Evolutionary conservation across 2,329 filamentous ascomycete species (phyloP), one percentile per base, ranked within the genome.

Genomic region (Colletotrichum gigasporum): DNA sequence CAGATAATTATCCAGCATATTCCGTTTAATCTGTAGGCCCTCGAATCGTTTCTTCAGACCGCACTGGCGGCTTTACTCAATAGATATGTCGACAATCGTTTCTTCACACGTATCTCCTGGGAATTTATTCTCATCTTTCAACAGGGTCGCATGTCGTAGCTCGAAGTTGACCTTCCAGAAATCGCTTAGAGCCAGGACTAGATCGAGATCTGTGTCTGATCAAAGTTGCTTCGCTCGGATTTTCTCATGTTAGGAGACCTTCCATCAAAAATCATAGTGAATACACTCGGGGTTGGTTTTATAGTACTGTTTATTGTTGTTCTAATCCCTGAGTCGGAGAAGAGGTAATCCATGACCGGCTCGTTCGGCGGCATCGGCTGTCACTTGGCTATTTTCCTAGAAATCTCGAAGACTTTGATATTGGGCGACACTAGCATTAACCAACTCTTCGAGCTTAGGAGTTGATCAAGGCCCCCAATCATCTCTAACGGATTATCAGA

Each of bases 111-210:
- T 58, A 63, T 68, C 56, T 63, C 59, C 64, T 57, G 42, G 66
- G n/a, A 66, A 69, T 12, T 65, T 68, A 24, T 60, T 63, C 41
- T 58, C 5, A 6, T 32, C 24, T 50, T 50, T 55, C 18, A 37
- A 32, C 3, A 55, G 35, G 8, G 14, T 20, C 24, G 5, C 37
- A 35, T 68, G 64, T 52, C 48, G 59, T 57, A 35, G 32, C 28
- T 66, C 14, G 35, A 69, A 63, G 42, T 67, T 53, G 32, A 47
- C 48, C 22, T 64, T 66, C 68, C 53, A 71, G 56, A 69, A 69
- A 63, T 71, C 66, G 59, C 67, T 67, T 18, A 56, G 67, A 67
- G 70, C 68, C 18, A 71, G 57, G 45, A 71, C 67, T 44, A 70
- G 65, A 67, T 71, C 58, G 44, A 24, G 42, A 24, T 55, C 56